Conservation (phyloP, 176 grass and related monocot genomes). For the Otatea glauca region DNA sequence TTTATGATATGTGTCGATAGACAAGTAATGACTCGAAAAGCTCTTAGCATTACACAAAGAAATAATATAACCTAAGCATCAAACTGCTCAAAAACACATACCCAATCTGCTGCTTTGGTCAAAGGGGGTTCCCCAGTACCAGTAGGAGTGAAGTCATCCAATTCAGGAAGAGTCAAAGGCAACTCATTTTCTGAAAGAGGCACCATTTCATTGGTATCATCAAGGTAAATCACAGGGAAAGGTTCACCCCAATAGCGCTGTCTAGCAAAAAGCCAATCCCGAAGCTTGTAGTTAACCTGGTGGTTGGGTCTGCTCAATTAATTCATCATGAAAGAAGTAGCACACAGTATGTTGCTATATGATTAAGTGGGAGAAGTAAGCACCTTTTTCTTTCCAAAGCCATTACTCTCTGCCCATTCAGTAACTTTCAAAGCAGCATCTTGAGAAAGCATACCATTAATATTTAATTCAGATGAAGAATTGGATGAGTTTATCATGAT, state of each 20-base stretch:
- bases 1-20: neutral
- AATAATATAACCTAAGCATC: neutral
- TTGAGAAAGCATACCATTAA: constrained; percentile 75
- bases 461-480: constrained; percentile 73
- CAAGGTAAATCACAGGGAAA: constrained; percentile 88
- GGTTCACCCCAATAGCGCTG: constrained; percentile 98
- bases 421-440: constrained; percentile 88
- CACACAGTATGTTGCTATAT: constrained; percentile 19
- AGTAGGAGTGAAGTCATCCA: constrained; percentile 96
- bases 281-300: constrained; percentile 97
- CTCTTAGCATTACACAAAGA: constrained; percentile 28
- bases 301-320: constrained; percentile 36
- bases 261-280: constrained; percentile 98
- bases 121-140: constrained; percentile 94
- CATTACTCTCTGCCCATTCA: constrained; percentile 75
- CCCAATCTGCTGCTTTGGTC: constrained; percentile 89
- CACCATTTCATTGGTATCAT: constrained; percentile 76
- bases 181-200: constrained; percentile 76
- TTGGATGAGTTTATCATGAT: constrained; percentile 85
- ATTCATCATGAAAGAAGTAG: constrained; percentile 25
- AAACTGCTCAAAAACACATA: constrained; percentile 45
- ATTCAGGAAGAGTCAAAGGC: constrained; percentile 87
- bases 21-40: neutral
- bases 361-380: constrained; percentile 29
- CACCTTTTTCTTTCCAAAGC: constrained; percentile 90